Evolutionary conservation across 73 alveolate species (phyloP).

Genomic region (Paramecium pentaurelia): DNA sequence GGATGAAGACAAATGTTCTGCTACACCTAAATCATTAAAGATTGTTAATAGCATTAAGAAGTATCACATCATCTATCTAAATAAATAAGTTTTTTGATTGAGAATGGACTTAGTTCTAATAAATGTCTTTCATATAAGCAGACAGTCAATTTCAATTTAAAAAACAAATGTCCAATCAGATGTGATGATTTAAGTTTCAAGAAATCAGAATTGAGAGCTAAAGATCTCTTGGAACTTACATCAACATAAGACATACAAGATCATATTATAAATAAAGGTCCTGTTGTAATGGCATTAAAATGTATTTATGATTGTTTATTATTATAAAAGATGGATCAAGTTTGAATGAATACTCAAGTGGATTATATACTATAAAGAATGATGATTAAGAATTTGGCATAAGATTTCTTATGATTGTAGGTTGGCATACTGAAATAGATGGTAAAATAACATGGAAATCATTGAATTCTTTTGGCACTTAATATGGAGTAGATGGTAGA

Average conservation of each 20-base stretch:
- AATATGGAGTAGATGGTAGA: slow-evolving; percentile 36
- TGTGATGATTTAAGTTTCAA: neutral
- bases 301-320: neutral
- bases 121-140: slow-evolving; percentile 9
- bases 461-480: neutral
- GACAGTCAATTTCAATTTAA: neutral
- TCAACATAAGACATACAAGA: neutral
- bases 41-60: neutral
- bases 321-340: neutral
- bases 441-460: slow-evolving; percentile 1
- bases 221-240: neutral
- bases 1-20: neutral
- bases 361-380: neutral
- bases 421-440: neutral
- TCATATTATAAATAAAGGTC: neutral
- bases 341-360: slow-evolving; percentile 8
- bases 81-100: neutral
- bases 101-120: neutral
- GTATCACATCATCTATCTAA: neutral
- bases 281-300: neutral
- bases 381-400: slow-evolving; percentile 16
- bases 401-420: neutral
- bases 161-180: slow-evolving; percentile 1
- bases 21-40: neutral
- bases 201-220: neutral